Conservation (phyloP, 225 moss, liverwort and hornwort genomes). For the Polytrichum formosum region DNA sequence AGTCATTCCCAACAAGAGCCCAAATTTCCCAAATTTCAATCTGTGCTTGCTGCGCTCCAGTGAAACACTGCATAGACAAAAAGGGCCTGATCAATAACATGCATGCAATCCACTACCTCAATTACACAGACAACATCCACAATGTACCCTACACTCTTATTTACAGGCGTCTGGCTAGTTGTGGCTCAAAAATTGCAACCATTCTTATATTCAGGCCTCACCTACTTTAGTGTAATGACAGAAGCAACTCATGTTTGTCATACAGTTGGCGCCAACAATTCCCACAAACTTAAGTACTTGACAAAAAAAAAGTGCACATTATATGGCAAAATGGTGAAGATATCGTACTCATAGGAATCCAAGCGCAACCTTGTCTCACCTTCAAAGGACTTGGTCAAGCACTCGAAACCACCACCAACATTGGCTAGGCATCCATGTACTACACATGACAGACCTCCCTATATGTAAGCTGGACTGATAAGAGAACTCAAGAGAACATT, state of each 20-base stretch:
- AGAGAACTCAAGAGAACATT: slow-evolving; percentile 7
- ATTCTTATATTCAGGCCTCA: neutral
- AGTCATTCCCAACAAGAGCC: slow-evolving; percentile 76
- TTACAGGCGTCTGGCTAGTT: too few relatives aligned
- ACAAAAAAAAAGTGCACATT: slow-evolving; percentile 4
- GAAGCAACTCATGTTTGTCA: slow-evolving; percentile 5
- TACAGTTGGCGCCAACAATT: neutral
- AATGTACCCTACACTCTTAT: too few relatives aligned
- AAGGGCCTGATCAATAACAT: neutral
- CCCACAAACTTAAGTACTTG: neutral
- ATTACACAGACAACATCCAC: too few relatives aligned
- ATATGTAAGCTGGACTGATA: slow-evolving; percentile 18
- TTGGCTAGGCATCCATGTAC: slow-evolving; percentile 17
- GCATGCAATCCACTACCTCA: too few relatives aligned
- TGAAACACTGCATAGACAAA: slow-evolving; percentile 58
- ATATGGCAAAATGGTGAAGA: slow-evolving; percentile 14
- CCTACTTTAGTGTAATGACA: neutral
- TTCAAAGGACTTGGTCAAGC: slow-evolving; percentile 29
- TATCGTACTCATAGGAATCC: slow-evolving; percentile 22
- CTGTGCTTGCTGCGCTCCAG: slow-evolving; percentile 61
- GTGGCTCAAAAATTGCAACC: too few relatives aligned
- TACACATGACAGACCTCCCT: slow-evolving; percentile 14
- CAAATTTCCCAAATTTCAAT: slow-evolving; percentile 88
- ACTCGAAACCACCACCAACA: slow-evolving; percentile 23
- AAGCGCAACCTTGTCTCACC: slow-evolving; percentile 36